Conservation (phyloP, 2,329 filamentous ascomycete genomes). For the Coniochaeta pulveracea region DNA sequence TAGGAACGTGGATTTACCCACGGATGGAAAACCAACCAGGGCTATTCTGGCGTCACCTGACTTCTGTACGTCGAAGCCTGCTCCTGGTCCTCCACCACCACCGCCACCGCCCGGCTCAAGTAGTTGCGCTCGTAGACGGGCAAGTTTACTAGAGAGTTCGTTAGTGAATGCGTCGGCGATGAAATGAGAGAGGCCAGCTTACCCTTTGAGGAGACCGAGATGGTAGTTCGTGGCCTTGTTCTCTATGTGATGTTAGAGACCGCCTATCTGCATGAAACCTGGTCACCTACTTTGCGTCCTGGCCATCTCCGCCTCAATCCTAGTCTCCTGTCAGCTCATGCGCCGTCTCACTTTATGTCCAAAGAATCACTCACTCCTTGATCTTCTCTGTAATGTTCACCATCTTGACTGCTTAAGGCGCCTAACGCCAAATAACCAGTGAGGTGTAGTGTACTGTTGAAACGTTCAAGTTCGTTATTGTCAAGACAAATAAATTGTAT, state of each 20-base stretch:
- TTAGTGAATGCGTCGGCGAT: constrained; percentile 4
- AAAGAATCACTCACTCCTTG: constrained; percentile 64
- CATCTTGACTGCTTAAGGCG: constrained; percentile 45
- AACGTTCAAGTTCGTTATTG: too few species aligned
- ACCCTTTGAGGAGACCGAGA: constrained; percentile 95
- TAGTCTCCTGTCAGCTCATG: constrained; percentile 26
- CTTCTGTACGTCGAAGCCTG: constrained; percentile 91
- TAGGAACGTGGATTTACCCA: constrained; percentile 97
- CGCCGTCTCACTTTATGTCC: constrained; percentile 3
- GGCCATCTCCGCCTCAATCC: constrained; percentile 99
- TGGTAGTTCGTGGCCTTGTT: constrained; percentile 99
- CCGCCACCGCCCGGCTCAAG: constrained; percentile 78
- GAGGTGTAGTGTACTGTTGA: not conserved
- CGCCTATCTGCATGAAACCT: not conserved
- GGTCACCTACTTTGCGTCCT: constrained; percentile 80
- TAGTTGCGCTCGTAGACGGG: constrained; percentile 84
- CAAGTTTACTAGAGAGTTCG: constrained; percentile 63
- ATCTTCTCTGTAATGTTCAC: constrained; percentile 99
- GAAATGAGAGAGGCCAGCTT: too few species aligned
- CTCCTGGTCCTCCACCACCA: constrained; percentile 58
- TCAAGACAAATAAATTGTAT: too few species aligned
- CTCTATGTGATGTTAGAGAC: constrained; percentile 42
- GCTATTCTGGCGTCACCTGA: constrained; percentile 94
- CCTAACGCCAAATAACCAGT: not conserved
- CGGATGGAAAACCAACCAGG: constrained; percentile 95